phyloP scores from a whole-genome alignment of 148 eudicot species.

The Rhododendron vialii region DNA sequence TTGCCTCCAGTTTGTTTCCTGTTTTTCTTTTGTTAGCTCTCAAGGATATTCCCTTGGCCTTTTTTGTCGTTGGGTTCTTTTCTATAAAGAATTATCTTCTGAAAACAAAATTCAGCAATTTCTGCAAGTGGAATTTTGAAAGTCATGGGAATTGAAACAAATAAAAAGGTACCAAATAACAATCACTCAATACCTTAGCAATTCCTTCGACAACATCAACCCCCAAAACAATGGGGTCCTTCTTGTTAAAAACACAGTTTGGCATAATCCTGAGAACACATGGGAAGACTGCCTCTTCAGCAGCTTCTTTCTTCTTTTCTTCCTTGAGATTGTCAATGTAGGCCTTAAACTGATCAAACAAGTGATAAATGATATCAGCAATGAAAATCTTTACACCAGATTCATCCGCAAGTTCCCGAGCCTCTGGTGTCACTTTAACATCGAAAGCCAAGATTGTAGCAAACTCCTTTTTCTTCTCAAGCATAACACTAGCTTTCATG shows the following conservation, averaged over 20 bases:
- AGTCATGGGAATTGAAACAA: background rate
- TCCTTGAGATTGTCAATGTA: slow-evolving; percentile 83
- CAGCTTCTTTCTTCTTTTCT: slow-evolving; percentile 82
- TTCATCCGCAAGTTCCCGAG: slow-evolving; percentile 85
- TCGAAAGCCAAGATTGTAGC: slow-evolving; percentile 95
- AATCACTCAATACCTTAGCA: slow-evolving; percentile 44
- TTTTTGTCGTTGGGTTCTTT: no score
- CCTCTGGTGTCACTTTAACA: slow-evolving; percentile 93
- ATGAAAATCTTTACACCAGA: slow-evolving; percentile 72
- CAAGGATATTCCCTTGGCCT: background rate
- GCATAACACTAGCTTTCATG: slow-evolving; percentile 93
- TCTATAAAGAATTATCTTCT: background rate
- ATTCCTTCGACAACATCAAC: slow-evolving; percentile 85
- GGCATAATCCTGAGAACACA: slow-evolving; percentile 76
- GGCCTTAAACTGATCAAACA: slow-evolving; percentile 87
- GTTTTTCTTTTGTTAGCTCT: background rate
- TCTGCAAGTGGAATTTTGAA: background rate
- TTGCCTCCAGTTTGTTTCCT: background rate
- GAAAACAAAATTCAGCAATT: background rate
- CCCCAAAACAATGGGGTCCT: slow-evolving; percentile 89
- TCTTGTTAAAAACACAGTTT: slow-evolving; percentile 75
- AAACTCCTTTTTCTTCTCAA: slow-evolving; percentile 94
- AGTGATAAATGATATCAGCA: slow-evolving; percentile 84
- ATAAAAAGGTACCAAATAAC: background rate
- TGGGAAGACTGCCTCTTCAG: slow-evolving; percentile 94